A percentile compares a stretch with the other conserved stretches of the same genome.
phyloP scores from a whole-genome alignment of 441 rosid genomes.

The Populus hybrid region DNA sequence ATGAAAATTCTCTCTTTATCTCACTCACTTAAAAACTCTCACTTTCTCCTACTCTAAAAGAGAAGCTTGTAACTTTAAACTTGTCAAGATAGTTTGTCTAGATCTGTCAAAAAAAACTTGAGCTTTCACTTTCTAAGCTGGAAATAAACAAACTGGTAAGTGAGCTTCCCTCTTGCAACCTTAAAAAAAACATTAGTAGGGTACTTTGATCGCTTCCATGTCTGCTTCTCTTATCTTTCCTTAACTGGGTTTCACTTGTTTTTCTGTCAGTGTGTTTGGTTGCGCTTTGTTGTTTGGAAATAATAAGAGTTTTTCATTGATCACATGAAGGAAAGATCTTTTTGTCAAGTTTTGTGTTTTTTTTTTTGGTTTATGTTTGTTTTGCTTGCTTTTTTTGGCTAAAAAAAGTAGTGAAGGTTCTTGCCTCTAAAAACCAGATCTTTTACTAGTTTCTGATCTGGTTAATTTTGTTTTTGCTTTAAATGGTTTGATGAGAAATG shows the following conservation, averaged over 20 bases:
- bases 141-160: slow-evolving; percentile 36
- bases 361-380: background rate
- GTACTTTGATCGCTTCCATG: slow-evolving; percentile 10
- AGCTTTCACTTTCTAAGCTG: slow-evolving; percentile 19
- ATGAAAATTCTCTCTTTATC: slow-evolving; percentile 37
- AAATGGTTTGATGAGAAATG: background rate
- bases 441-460: slow-evolving; percentile 15
- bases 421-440: slow-evolving; percentile 9
- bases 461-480: background rate
- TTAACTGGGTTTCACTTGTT: background rate
- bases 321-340: slow-evolving; percentile 13
- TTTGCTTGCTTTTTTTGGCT: background rate
- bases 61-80: background rate
- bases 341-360: slow-evolving; percentile 3
- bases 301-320: background rate
- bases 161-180: slow-evolving; percentile 12
- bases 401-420: background rate
- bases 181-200: slow-evolving; percentile 7
- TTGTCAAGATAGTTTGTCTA: slow-evolving; percentile 15
- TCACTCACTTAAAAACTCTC: slow-evolving; percentile 23
- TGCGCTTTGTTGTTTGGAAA: slow-evolving; percentile 5
- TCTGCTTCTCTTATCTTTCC: slow-evolving; percentile 6
- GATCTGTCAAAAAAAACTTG: slow-evolving; percentile 30
- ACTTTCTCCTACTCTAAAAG: slow-evolving; percentile 7
- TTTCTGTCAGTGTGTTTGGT: background rate